These are phyloP conservation scores for Flaveria ramosissima DNA, from an alignment of 129 eudicot genomes.

Conservation along the genomic window DNA sequence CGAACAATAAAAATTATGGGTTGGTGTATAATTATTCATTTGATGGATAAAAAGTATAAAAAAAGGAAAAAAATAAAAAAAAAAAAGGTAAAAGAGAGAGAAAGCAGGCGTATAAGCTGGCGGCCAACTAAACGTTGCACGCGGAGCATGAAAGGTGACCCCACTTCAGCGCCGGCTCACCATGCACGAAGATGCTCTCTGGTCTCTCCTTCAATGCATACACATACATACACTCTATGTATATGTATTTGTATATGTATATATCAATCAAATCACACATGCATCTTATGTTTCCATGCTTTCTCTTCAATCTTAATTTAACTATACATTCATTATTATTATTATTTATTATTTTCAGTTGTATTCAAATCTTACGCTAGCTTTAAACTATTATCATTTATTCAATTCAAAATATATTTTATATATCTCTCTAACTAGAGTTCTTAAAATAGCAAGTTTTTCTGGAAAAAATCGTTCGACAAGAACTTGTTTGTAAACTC, in stretches of 20 bases:
- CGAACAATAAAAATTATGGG: too few relatives aligned
- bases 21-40: too few relatives aligned
- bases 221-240: too few relatives aligned
- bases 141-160: slow-evolving; percentile 32
- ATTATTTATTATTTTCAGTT: background rate
- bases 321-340: background rate
- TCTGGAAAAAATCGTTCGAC: too few relatives aligned
- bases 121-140: slow-evolving; percentile 18
- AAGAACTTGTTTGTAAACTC: too few relatives aligned
- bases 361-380: background rate
- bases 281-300: slow-evolving; percentile 9
- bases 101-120: background rate
- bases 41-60: too few relatives aligned
- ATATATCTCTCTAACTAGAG: too few relatives aligned
- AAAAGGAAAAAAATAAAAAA: too few relatives aligned
- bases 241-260: too few relatives aligned
- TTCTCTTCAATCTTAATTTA: slow-evolving; percentile 27
- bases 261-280: too few relatives aligned
- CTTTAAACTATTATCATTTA: background rate
- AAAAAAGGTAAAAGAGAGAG: too few relatives aligned
- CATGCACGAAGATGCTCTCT: slow-evolving; percentile 34
- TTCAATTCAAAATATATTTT: background rate
- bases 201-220: slow-evolving; percentile 12
- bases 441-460: too few relatives aligned
- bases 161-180: slow-evolving; percentile 34